A percentile compares a stretch with the other conserved stretches of the same genome.
Conservation (phyloP, 2,329 filamentous ascomycete species). For the Diplocarpon rosae region DNA sequence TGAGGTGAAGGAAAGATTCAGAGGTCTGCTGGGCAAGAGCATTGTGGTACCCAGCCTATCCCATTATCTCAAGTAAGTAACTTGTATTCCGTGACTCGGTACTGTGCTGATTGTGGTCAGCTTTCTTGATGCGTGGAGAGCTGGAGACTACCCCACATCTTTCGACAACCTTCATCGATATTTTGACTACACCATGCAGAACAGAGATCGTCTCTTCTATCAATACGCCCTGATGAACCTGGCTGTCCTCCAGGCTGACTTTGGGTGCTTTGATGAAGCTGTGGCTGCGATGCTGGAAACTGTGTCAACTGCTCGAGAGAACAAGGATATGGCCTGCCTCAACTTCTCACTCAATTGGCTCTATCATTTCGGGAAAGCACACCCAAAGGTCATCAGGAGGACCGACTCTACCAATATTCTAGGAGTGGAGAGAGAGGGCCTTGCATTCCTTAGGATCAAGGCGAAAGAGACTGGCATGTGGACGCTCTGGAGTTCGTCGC, state of each 20-base stretch:
- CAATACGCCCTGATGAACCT: constrained; percentile 92
- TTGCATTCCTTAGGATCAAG: constrained; percentile 75
- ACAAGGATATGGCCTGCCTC: constrained; percentile 81
- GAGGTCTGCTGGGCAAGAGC: constrained; percentile 55
- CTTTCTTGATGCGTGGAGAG: constrained; percentile 85
- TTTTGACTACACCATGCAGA: constrained; percentile 93
- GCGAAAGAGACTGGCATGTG: constrained; percentile 81
- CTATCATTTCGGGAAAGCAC: constrained; percentile 83
- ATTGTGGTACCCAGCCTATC: constrained; percentile 59
- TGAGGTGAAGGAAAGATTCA: constrained; percentile 61
- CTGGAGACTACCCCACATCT: constrained; percentile 79
- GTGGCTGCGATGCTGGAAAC: constrained; percentile 92
- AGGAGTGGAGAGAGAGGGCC: constrained; percentile 67
- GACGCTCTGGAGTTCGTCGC: constrained; percentile 69
- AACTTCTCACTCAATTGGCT: constrained; percentile 96
- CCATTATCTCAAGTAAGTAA: constrained; percentile 58
- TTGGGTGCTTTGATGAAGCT: constrained; percentile 82
- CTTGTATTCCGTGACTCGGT: neutral
- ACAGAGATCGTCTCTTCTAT: constrained; percentile 72
- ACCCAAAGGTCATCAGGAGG: constrained; percentile 61
- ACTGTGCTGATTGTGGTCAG: constrained; percentile 31
- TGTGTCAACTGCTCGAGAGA: constrained; percentile 87
- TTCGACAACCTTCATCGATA: constrained; percentile 90
- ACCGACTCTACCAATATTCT: constrained; percentile 63
- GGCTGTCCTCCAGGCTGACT: constrained; percentile 87